Percentiles rank a stretch among this genome's conserved stretches.
Conservation (phyloP, 345 rosid species). For the Gossypium stocksii region DNA sequence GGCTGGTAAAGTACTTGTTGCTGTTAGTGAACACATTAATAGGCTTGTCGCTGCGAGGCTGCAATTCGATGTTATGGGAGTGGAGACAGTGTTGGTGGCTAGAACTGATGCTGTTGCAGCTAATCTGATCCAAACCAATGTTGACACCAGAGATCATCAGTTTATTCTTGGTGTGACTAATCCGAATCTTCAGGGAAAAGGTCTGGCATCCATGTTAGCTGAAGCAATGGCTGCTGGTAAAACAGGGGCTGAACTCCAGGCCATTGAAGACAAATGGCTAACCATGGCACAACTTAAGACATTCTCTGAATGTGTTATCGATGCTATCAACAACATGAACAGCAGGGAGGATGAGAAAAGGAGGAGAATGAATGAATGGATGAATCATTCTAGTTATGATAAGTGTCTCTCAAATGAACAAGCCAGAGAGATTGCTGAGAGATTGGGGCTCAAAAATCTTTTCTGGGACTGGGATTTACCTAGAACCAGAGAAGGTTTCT, state of each 20-base stretch:
- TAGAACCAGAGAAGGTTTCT: slow-evolving; percentile 91
- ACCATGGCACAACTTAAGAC: slow-evolving; percentile 71
- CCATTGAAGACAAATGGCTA: slow-evolving; percentile 79
- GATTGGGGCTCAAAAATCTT: slow-evolving; percentile 60
- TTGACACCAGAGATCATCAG: slow-evolving; percentile 84
- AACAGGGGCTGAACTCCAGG: slow-evolving; percentile 69
- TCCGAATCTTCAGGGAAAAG: slow-evolving; percentile 61
- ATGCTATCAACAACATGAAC: slow-evolving; percentile 57
- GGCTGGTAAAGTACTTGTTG: slow-evolving; percentile 96
- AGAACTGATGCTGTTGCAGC: slow-evolving; percentile 88
- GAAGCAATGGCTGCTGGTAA: slow-evolving; percentile 75
- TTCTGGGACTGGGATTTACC: slow-evolving; percentile 99
- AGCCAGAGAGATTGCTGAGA: slow-evolving; percentile 65
- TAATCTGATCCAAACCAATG: slow-evolving; percentile 72
- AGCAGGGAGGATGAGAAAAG: slow-evolving; percentile 54
- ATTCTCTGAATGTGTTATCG: slow-evolving; percentile 58
- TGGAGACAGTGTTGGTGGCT: slow-evolving; percentile 86
- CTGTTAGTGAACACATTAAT: slow-evolving; percentile 82
- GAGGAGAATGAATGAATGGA: slow-evolving; percentile 66
- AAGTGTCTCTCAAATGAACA: slow-evolving; percentile 66
- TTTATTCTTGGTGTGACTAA: slow-evolving; percentile 87
- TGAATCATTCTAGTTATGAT: slow-evolving; percentile 52
- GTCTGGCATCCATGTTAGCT: slow-evolving; percentile 57
- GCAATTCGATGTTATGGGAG: slow-evolving; percentile 94
- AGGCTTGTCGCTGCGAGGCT: slow-evolving; percentile 93